Evolutionary conservation across 148 eudicot species (phyloP).

Genomic region (Limonium bicolor): DNA sequence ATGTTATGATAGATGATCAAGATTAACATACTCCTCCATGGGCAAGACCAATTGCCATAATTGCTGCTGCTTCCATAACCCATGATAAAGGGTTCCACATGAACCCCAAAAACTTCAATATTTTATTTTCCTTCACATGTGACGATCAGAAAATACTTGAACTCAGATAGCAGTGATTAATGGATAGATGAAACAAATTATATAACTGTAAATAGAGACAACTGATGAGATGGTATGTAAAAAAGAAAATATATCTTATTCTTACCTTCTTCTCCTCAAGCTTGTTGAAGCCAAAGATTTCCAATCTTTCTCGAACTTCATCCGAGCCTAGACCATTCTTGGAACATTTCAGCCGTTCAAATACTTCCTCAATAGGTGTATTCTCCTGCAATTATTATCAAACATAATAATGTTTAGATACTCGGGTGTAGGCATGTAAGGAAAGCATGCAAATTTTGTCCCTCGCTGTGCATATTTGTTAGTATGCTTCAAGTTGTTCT

Average conservation of each 20-base stretch:
- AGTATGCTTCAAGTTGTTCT: not conserved
- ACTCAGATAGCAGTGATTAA: not conserved
- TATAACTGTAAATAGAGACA: not conserved
- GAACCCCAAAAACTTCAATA: conserved; percentile 29
- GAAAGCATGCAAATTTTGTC: not conserved
- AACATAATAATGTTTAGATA: not conserved
- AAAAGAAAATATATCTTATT: not conserved
- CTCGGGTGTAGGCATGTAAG: not conserved
- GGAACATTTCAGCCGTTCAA: conserved; percentile 21
- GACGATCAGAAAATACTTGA: too few relatives aligned
- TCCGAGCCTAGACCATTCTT: conserved; percentile 17
- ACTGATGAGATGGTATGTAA: not conserved
- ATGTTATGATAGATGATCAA: not conserved
- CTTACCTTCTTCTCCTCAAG: conserved; percentile 31
- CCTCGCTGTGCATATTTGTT: not conserved
- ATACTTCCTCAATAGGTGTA: conserved; percentile 25
- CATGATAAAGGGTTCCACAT: conserved; percentile 42
- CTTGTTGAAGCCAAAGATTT: conserved; percentile 25
- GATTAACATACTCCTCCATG: conserved; percentile 18
- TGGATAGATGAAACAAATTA: not conserved
- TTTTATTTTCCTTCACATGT: conserved; percentile 26
- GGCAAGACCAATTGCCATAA: conserved; percentile 27
- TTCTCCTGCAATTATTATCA: conserved; percentile 14
- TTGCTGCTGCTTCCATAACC: conserved; percentile 36
- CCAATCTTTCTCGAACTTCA: conserved; percentile 23